Evolutionary conservation across 176 grass and related monocot species (phyloP).

Genomic region (Areca catechu): DNA sequence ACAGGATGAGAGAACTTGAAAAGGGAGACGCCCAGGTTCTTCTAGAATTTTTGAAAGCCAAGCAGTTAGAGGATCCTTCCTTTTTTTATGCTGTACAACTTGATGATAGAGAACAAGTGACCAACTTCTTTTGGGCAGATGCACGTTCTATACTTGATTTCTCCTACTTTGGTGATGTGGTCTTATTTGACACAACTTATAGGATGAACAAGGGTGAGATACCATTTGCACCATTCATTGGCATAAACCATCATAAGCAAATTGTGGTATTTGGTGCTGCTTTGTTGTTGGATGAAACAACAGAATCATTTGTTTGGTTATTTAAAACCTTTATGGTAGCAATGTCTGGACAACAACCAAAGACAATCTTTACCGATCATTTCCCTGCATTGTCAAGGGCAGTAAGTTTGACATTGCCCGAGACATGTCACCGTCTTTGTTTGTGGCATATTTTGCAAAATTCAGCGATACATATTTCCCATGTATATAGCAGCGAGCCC

Average conservation of each 20-base stretch:
- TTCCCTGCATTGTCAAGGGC: too few species aligned
- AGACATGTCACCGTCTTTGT: too few species aligned
- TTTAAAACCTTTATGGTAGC: constrained; percentile 1
- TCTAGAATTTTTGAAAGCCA: neutral
- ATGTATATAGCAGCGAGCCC: too few species aligned
- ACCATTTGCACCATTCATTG: constrained; percentile 3
- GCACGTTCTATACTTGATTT: neutral
- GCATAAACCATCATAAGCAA: constrained; percentile 13
- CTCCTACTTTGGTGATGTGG: constrained; percentile 7
- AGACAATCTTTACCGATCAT: too few species aligned
- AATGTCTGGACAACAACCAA: constrained; percentile 2
- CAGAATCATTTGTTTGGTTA: constrained; percentile 6
- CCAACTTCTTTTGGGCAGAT: constrained; percentile 9
- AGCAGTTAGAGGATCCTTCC: neutral
- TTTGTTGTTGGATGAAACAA: constrained; percentile 1
- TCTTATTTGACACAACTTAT: constrained; percentile 2
- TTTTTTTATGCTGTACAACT: constrained; percentile 7
- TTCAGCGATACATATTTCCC: too few species aligned
- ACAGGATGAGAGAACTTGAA: constrained; percentile 30
- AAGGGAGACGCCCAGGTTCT: constrained; percentile 1
- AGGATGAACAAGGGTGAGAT: neutral
- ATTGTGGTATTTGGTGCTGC: neutral
- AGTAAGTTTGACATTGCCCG: too few species aligned
- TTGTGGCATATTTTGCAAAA: too few species aligned
- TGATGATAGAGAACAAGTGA: neutral